phyloP scores from a whole-genome alignment of 768 basidiomycete genomes.

The Ephemerocybe angulata region DNA sequence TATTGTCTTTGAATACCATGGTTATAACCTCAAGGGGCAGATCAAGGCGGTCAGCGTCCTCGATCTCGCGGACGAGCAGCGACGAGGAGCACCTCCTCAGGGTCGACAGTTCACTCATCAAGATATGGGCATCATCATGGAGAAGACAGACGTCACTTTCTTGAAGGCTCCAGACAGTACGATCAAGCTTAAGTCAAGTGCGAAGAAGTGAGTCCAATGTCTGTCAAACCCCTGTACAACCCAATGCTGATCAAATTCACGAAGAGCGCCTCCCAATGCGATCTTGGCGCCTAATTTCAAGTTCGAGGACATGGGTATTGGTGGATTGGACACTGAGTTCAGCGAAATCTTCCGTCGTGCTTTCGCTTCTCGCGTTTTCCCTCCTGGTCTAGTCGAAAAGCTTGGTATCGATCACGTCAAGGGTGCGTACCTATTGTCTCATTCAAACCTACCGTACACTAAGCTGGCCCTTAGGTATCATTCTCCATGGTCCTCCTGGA shows the following conservation, averaged over 20 bases:
- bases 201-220: constrained; percentile 64
- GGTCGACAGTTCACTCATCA: constrained; percentile 21
- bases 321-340: constrained; percentile 94
- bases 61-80: constrained; percentile 62
- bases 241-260: neutral
- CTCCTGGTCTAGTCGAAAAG: constrained; percentile 93
- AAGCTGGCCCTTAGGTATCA: constrained; percentile 56
- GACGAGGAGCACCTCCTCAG: constrained; percentile 32
- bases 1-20: constrained; percentile 85
- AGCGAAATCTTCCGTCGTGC: constrained; percentile 96
- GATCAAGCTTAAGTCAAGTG: constrained; percentile 89
- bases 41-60: constrained; percentile 58
- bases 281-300: constrained; percentile 98
- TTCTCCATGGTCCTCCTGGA: constrained; percentile 94
- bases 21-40: constrained; percentile 70
- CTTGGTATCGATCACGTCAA: constrained; percentile 98
- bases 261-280: constrained; percentile 85
- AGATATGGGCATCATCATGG: constrained; percentile 77
- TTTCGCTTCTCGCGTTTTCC: constrained; percentile 98
- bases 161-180: constrained; percentile 76
- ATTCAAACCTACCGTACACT: neutral
- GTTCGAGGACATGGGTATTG: constrained; percentile 99
- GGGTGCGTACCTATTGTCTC: constrained; percentile 44
- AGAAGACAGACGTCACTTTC: constrained; percentile 88
- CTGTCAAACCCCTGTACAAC: neutral